Evolutionary conservation across 495 filamentous ascomycete genomes (phyloP).

Genomic region (Penicillium robsamsonii): DNA sequence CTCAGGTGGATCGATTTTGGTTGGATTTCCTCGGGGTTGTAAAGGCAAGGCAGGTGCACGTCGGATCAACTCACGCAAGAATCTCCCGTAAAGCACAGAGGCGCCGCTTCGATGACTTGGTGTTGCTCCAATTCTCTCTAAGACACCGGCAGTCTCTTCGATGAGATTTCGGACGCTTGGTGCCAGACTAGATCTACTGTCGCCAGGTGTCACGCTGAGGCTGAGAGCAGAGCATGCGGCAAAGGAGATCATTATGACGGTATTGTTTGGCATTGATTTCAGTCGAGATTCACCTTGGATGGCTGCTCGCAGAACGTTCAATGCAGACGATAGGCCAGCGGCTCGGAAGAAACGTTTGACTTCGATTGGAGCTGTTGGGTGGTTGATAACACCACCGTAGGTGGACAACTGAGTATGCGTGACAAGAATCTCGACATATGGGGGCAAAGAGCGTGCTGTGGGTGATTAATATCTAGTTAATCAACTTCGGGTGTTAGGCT

Average conservation of each 20-base stretch:
- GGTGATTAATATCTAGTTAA: background rate
- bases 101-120: conserved; percentile 63
- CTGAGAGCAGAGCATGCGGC: conserved; percentile 68
- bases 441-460: conserved; percentile 59
- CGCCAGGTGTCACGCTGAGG: conserved; percentile 56
- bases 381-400: conserved; percentile 73
- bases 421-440: conserved; percentile 73
- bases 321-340: conserved; percentile 63
- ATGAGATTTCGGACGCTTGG: conserved; percentile 67
- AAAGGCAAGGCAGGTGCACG: conserved; percentile 24
- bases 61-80: conserved; percentile 58
- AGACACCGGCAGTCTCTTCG: conserved; percentile 64
- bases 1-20: conserved; percentile 12
- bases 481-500: conserved; percentile 16
- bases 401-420: conserved; percentile 69
- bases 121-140: conserved; percentile 64
- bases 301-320: conserved; percentile 71
- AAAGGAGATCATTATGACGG: conserved; percentile 74
- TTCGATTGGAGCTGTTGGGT: conserved; percentile 65
- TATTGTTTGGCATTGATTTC: conserved; percentile 75
- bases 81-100: conserved; percentile 60
- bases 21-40: conserved; percentile 10
- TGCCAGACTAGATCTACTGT: conserved; percentile 55
- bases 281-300: conserved; percentile 68
- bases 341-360: conserved; percentile 70